Base-by-base conservation (phyloP, 1,284 basidiomycete genomes). In the Ustilago cynodontis region DNA sequence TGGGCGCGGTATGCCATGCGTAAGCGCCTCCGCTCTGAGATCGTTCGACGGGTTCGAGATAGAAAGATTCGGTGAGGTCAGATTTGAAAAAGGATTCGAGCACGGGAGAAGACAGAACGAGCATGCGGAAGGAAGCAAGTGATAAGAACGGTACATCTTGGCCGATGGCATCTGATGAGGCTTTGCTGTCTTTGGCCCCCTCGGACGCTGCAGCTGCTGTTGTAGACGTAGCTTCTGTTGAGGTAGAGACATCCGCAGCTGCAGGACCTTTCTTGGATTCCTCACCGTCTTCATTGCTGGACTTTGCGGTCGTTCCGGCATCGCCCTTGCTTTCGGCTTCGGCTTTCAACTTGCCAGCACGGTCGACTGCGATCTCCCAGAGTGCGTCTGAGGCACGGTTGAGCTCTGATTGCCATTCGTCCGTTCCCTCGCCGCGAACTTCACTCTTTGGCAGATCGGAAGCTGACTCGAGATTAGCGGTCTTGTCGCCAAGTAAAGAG, bases 21-120 rank as follows among this genome's bases (percentile, higher is more conserved):
- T 77, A 84, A 24, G 79, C 82, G 45, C 74, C 81, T 31, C 82
- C 82, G 53, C 75, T 79, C 64, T 72, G 75, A 3, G 81, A 82
- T n/a, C 79, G 73, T 37, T 81, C 74, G 14, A 78, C 77, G n/a
- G 79, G 73, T 49, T 80, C 78, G 14, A 86, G 74, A 43, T 72
- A 72, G 58, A 86, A 81, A 13, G 84, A 86, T 31, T 70, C 51
- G 26, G 75, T 65, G 37, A 86, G 73, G 63, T 85, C 84, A 45
- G 71, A 64, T 58, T 85, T 83, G 70, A 86, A 85, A 49, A 86
- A 86, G 16, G 73, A 73, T 56, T 80, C 69, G 56, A 86, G 71
- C 8, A 82, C 71, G 43, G 82, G 83, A 35, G 83, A 82, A 45
- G 83, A 73, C 22, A 83, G 73, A 20, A 82, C 82, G 33, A 86